These are phyloP conservation scores for Teunomyces atbi DNA, from an alignment of 805 yeast genomes.

Conservation along the genomic window DNA sequence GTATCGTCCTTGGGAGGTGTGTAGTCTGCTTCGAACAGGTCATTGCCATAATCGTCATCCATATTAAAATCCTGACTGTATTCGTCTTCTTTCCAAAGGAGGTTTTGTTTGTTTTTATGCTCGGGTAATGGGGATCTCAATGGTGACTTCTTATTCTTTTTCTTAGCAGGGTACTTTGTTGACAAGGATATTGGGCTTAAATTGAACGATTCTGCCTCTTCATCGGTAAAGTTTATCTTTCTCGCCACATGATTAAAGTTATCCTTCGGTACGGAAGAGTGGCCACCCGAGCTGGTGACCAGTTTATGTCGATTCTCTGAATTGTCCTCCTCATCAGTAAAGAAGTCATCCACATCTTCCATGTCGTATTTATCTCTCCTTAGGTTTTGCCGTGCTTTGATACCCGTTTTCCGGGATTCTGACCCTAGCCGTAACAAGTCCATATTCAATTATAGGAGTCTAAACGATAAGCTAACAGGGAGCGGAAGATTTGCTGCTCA, in stretches of 20 bases:
- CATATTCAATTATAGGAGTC: slow-evolving; percentile 18
- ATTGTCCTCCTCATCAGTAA: slow-evolving; percentile 47
- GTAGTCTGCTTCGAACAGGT: background rate
- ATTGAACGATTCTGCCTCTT: slow-evolving; percentile 27
- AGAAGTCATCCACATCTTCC: slow-evolving; percentile 71
- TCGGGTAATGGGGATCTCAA: slow-evolving; percentile 30
- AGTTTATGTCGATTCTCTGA: slow-evolving; percentile 12
- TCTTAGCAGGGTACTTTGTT: slow-evolving; percentile 15
- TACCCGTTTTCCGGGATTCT: slow-evolving; percentile 66
- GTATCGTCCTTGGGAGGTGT: slow-evolving; percentile 1
- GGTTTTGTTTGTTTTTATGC: slow-evolving; percentile 7
- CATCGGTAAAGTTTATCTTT: slow-evolving; percentile 35
- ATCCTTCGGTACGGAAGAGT: slow-evolving; percentile 13
- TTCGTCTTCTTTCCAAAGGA: slow-evolving; percentile 10
- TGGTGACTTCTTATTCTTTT: slow-evolving; percentile 27
- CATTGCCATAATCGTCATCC: slow-evolving; percentile 9
- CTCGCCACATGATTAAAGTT: slow-evolving; percentile 29
- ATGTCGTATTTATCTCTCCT: slow-evolving; percentile 57
- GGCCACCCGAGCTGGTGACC: slow-evolving; percentile 1
- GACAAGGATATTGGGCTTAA: slow-evolving; percentile 27
- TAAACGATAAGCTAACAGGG: background rate
- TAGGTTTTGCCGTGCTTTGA: slow-evolving; percentile 45
- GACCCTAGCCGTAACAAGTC: slow-evolving; percentile 51
- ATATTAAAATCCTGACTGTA: slow-evolving; percentile 10
- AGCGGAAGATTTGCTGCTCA: background rate